Evolutionary conservation across 176 grass and related monocot genomes (phyloP).

Genomic region (Aechmea fasciata): DNA sequence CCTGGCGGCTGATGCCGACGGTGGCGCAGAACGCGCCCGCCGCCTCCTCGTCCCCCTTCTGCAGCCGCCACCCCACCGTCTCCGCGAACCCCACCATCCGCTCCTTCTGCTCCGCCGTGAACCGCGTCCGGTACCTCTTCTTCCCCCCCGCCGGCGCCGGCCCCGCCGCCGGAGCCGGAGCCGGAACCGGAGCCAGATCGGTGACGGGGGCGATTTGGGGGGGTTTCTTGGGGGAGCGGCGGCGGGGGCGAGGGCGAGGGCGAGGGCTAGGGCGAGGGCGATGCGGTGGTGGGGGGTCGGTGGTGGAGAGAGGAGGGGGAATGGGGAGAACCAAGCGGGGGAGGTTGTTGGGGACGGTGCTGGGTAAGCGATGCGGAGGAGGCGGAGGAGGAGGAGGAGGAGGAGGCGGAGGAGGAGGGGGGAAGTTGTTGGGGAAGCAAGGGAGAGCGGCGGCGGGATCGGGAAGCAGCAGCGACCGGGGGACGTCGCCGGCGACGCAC

Average conservation of each 20-base stretch:
- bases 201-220: conserved; percentile 12
- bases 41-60: conserved; percentile 53
- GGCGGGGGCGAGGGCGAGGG: conserved; percentile 22
- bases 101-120: conserved; percentile 85
- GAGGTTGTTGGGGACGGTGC: conserved; percentile 19
- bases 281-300: conserved; percentile 22
- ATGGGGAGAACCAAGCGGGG: conserved; percentile 25
- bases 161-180: conserved; percentile 7
- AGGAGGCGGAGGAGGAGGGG: conserved; percentile 32
- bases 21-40: conserved; percentile 61
- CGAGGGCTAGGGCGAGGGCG: too few relatives aligned
- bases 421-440: background rate
- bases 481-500: background rate
- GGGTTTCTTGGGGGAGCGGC: background rate
- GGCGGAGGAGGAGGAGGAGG: conserved; percentile 37
- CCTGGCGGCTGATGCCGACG: conserved; percentile 59
- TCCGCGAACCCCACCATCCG: conserved; percentile 76
- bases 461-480: conserved; percentile 10
- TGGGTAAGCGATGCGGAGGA: conserved; percentile 21
- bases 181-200: background rate
- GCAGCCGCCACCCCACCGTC: conserved; percentile 71
- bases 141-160: conserved; percentile 16
- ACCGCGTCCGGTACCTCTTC: conserved; percentile 83
- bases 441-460: background rate
- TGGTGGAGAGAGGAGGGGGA: conserved; percentile 15